Evolutionary conservation across 345 rosid genomes (phyloP).

Genomic region (Melaleuca alternifolia): DNA sequence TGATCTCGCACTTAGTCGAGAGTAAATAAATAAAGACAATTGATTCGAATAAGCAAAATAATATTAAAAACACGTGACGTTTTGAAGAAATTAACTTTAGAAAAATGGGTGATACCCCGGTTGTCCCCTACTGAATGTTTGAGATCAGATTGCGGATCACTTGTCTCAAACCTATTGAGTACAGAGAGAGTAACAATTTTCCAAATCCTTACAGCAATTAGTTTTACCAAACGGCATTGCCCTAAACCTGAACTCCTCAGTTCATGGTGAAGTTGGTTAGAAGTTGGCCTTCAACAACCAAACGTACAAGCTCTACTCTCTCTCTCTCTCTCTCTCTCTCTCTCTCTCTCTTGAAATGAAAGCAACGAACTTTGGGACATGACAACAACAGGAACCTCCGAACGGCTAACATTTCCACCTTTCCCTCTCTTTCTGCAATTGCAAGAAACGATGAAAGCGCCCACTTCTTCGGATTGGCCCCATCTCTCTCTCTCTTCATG

Average conservation of each 20-base stretch:
- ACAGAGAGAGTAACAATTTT: background rate
- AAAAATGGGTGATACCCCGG: too few relatives aligned
- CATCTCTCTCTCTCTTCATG: background rate
- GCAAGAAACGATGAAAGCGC: background rate
- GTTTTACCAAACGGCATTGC: background rate
- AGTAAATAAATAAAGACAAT: background rate
- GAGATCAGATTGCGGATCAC: background rate
- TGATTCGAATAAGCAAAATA: background rate
- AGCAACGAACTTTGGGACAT: background rate
- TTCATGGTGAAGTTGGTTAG: background rate
- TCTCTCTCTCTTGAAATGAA: background rate
- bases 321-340: background rate
- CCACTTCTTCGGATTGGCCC: background rate
- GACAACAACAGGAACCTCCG: background rate
- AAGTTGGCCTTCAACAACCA: background rate
- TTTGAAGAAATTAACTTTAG: background rate
- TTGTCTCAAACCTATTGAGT: background rate
- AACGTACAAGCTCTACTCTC: constrained; percentile 16
- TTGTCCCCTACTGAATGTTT: background rate
- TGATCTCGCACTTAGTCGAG: background rate
- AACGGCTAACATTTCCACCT: constrained; percentile 8
- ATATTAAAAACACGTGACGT: rapidly evolving
- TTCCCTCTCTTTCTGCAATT: background rate
- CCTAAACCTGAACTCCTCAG: background rate
- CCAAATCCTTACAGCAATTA: background rate